Percentiles rank a stretch among this genome's conserved stretches.
These are phyloP conservation scores for Lagerstroemia speciosa DNA, from an alignment of 345 rosid species.

Conservation along the genomic window DNA sequence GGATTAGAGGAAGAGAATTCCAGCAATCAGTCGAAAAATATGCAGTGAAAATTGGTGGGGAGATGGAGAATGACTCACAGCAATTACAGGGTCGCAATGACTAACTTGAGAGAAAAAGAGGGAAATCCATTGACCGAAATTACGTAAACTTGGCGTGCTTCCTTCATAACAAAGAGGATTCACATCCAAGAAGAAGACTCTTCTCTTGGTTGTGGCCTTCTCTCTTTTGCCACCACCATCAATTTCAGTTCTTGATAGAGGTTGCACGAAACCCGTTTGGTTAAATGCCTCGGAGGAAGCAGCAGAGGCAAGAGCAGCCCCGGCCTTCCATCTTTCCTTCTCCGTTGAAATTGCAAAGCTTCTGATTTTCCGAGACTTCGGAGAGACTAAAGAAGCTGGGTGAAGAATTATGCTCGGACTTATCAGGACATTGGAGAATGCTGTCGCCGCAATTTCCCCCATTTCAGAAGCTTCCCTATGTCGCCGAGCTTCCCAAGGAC, in stretches of 20 bases:
- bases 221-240: conserved; percentile 9
- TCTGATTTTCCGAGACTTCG: neutral
- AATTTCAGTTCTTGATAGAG: conserved; percentile 7
- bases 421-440: conserved; percentile 2
- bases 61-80: conserved; percentile 32
- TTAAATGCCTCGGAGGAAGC: neutral
- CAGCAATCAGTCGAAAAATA: neutral
- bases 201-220: conserved; percentile 29
- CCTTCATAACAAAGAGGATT: conserved; percentile 83
- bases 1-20: neutral
- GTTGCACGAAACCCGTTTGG: conserved; percentile 15
- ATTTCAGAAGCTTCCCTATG: neutral
- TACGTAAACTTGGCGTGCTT: conserved; percentile 58
- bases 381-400: neutral
- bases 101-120: conserved; percentile 80
- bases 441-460: conserved; percentile 4
- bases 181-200: conserved; percentile 85
- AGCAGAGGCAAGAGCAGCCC: neutral
- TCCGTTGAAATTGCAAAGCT: neutral
- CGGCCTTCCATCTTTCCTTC: neutral
- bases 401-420: neutral
- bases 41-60: neutral
- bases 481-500: neutral
- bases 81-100: conserved; percentile 73
- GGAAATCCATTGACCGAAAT: conserved; percentile 74